Evolutionary conservation across 495 filamentous ascomycete genomes (phyloP), one percentile per base, ranked within the genome.

Genomic region (Parachaetomium inaequale): DNA sequence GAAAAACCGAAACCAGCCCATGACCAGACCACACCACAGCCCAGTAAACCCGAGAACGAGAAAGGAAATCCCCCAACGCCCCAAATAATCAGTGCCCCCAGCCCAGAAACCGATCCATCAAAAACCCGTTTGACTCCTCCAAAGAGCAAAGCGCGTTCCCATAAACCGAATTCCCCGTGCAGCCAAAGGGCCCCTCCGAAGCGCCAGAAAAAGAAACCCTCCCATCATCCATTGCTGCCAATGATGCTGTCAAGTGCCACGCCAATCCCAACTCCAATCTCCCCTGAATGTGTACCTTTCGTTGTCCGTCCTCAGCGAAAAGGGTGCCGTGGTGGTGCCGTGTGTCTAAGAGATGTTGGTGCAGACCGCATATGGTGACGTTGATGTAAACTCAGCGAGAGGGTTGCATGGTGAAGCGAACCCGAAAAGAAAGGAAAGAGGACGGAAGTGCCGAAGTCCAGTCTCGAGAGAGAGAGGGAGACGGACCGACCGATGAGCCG

Each of bases 111-210:
- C 23, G 19, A 40, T 15, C 21, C 38, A 26, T 23, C 21, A 17
- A 54, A 53, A 34, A 15, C 32, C 49, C 51, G 51, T 54, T 38
- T 43, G 15, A 40, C 53, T 55, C 53, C 53, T 40, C 53, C 53
- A 29, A 55, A 43, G 23, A 55, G 36, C 53, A 55, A 55, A 55
- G 23, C 14, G 49, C 49, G 49, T 52, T 19, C 34, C 34, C n/a
- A n/a, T n/a, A 55, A 15, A 1, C 32, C 52, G 19, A 26, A 23
- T 25, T 38, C 15, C 53, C 32, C 34, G 43, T 23, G 12, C 23
- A n/a, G n/a, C n/a, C n/a, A 28, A 52, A n/a, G 17, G 28, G 23
- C 51, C 31, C 11, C 23, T 32, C n/a, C 49, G 7, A 11, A 19
- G 15, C 29, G 55, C 55, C 29, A 29, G 55, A 31, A 32, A 52